Percentiles rank a stretch among this genome's conserved stretches.
Conservation (phyloP, 306 rosid species). For the Boehmeria nivea region DNA sequence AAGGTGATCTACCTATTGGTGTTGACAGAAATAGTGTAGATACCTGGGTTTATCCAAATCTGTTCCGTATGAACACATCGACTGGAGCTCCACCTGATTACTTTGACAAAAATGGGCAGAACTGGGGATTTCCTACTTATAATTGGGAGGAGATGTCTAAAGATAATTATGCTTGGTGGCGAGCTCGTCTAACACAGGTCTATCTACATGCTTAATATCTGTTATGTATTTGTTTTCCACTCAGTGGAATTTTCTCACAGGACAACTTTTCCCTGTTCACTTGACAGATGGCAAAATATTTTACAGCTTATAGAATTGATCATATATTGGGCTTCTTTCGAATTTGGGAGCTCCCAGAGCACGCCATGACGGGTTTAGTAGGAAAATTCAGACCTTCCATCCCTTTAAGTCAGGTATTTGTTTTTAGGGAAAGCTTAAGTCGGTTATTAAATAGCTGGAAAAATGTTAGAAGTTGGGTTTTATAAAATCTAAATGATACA, state of each 20-base stretch:
- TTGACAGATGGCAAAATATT: conserved; percentile 89
- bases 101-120: conserved; percentile 98
- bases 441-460: conserved; percentile 43
- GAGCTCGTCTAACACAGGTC: conserved; percentile 89
- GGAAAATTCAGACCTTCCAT: conserved; percentile 98
- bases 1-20: conserved; percentile 98
- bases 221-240: conserved; percentile 12
- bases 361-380: conserved; percentile 77
- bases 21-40: conserved; percentile 94
- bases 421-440: conserved; percentile 20
- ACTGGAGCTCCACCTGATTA: conserved; percentile 99
- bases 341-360: conserved; percentile 98
- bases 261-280: conserved; percentile 33
- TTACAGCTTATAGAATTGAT: conserved; percentile 93
- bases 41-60: conserved; percentile 89
- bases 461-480: conserved; percentile 10
- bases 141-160: conserved; percentile 99
- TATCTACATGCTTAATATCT: conserved; percentile 2
- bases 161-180: conserved; percentile 97
- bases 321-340: conserved; percentile 95
- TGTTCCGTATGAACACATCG: conserved; percentile 92
- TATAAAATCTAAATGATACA: conserved; percentile 5
- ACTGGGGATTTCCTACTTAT: conserved; percentile 99
- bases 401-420: conserved; percentile 77
- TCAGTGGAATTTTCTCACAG: conserved; percentile 13